Evolutionary conservation across 345 rosid genomes (phyloP).

Genomic region (Laguncularia racemosa): DNA sequence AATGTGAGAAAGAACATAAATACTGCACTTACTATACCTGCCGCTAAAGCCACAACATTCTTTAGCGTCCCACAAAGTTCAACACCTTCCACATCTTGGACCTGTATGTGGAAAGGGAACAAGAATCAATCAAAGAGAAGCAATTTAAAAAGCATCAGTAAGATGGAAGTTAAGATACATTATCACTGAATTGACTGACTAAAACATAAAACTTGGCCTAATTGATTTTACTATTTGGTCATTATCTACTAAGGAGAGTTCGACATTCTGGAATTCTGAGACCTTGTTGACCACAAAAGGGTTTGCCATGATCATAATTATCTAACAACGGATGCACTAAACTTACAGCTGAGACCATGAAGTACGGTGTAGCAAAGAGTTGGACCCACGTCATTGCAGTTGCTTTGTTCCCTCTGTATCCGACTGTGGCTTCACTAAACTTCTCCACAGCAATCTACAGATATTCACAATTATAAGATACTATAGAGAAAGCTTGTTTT

Average conservation of each 20-base stretch:
- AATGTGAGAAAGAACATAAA: not conserved
- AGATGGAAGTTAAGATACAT: no score
- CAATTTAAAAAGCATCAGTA: no score
- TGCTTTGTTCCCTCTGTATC: slow-evolving; percentile 57
- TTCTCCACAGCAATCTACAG: slow-evolving; percentile 81
- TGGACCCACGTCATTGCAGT: slow-evolving; percentile 85
- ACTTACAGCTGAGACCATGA: slow-evolving; percentile 82
- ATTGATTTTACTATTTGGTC: no score
- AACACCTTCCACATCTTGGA: slow-evolving; percentile 92
- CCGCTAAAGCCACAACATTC: slow-evolving; percentile 93
- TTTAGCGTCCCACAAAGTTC: slow-evolving; percentile 95
- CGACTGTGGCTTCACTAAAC: slow-evolving; percentile 96
- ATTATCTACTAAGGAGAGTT: no score
- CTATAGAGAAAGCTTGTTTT: not conserved
- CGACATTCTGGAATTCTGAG: not conserved
- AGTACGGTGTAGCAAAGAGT: slow-evolving; percentile 74
- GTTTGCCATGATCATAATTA: not conserved
- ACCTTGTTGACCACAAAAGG: not conserved
- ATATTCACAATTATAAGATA: slow-evolving; percentile 4
- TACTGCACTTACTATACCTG: slow-evolving; percentile 33
- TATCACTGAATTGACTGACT: no score
- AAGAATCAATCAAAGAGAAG: no score
- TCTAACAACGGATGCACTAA: not conserved
- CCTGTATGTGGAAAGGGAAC: slow-evolving; percentile 21
- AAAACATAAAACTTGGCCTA: no score